Evolutionary conservation across 805 yeast genomes (phyloP), one percentile per base, ranked within the genome.

Genomic region (Trichomonascus vanleenenianus): DNA sequence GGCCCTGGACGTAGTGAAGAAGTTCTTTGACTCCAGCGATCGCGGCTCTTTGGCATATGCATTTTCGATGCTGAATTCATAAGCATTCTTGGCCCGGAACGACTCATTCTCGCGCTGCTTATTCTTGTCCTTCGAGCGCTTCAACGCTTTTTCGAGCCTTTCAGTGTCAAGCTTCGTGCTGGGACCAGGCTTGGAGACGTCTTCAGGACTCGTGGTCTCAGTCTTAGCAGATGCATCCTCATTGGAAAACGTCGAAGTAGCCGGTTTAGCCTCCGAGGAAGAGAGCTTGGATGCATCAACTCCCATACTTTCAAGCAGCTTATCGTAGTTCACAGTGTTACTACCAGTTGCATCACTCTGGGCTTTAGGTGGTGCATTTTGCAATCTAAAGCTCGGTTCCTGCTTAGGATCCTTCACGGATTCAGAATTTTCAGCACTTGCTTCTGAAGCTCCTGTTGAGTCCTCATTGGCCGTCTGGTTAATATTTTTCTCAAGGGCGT

Each of bases 21-120:
- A 72, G 49, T 71, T 68, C 16, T 60, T 57, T 12, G 62, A 47
- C 12, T 59, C 66, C 20, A 77, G 51, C 0, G 76, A 60, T 38
- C 72, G 58, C 5, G 71, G 65, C n/a, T 64, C 54, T 9, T 48
- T 44, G 14, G 61, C 55, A 34, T 55, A 52, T 8, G 49, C 34
- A 52, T 64, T 61, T 36, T 66, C 61, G 32, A 54, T 64, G 35
- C 75, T 68, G 75, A 78, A 75, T 44, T 77, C 81, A 48, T 64
- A 76, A 0, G 82, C 79, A 35, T 69, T 67, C 33, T 64, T 56
- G 40, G 72, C 73, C 32, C 78, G 68, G 54, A 75, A 76, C 35
- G 65, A 55, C 33, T 65, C 64, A 47, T 75, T 75, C 32, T 71
- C 71, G 30, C 65, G 65, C 15, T 51, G 40, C 18, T 70, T 70